Conservation (phyloP, 2,329 filamentous ascomycete genomes). For the Simplicillium sp. region DNA sequence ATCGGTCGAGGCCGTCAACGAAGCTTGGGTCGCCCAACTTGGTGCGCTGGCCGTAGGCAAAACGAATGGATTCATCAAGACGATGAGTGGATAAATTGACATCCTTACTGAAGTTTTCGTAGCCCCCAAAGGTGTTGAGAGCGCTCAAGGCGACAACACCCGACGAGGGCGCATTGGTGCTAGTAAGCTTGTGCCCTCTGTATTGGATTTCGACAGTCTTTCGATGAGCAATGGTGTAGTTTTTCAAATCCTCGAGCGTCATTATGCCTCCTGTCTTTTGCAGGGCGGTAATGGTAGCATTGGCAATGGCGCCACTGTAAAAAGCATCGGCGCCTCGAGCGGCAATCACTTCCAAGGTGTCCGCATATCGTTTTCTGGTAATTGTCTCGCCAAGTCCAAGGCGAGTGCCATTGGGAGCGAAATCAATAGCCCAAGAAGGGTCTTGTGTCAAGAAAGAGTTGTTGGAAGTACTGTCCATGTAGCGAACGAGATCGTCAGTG, state of each 20-base stretch:
- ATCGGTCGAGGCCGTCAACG: conserved; percentile 47
- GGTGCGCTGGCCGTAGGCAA: conserved; percentile 66
- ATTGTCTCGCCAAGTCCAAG: conserved; percentile 63
- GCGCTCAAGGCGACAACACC: conserved; percentile 64
- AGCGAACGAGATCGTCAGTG: conserved; percentile 58
- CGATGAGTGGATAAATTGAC: conserved; percentile 61
- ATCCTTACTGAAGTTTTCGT: conserved; percentile 49
- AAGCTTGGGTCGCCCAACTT: conserved; percentile 71
- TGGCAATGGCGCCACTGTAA: conserved; percentile 59
- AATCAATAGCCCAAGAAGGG: conserved; percentile 72
- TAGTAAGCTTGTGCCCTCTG: conserved; percentile 59
- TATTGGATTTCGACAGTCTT: conserved; percentile 53
- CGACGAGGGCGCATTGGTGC: conserved; percentile 61
- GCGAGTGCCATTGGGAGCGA: conserved; percentile 64
- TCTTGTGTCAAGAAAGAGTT: conserved; percentile 59
- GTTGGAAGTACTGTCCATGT: conserved; percentile 48
- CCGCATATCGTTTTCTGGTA: conserved; percentile 63
- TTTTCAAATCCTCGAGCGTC: conserved; percentile 60
- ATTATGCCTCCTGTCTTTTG: conserved; percentile 61
- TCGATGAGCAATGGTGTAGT: conserved; percentile 60
- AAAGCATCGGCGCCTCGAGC: conserved; percentile 56
- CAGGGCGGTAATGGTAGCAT: conserved; percentile 59
- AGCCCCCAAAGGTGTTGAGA: conserved; percentile 67
- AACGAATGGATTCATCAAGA: conserved; percentile 75
- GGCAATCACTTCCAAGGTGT: conserved; percentile 64